Conservation (phyloP, 441 rosid species). For the Eruca vesicaria region DNA sequence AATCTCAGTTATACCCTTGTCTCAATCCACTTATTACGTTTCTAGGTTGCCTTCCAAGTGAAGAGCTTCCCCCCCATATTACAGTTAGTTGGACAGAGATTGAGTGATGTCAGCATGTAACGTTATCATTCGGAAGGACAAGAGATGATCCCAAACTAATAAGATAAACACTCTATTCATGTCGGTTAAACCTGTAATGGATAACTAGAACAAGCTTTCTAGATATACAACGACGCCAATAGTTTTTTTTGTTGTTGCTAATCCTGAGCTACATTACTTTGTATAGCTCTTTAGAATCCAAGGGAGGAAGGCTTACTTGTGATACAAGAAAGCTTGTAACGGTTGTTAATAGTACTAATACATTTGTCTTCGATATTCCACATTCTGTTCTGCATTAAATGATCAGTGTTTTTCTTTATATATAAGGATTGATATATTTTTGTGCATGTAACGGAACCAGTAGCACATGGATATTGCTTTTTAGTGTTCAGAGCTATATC, state of each 20-base stretch:
- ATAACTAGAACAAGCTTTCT: not conserved
- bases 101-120: not conserved
- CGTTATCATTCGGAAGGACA: not conserved
- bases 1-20: not conserved
- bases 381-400: not conserved
- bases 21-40: not conserved
- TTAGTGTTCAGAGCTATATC: not conserved
- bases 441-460: not conserved
- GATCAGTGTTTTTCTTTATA: not conserved
- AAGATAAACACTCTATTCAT: not conserved
- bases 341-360: too few relatives aligned
- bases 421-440: not conserved
- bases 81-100: not conserved
- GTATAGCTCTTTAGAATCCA: not conserved
- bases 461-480: not conserved
- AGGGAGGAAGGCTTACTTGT: not conserved
- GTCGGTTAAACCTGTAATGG: not conserved
- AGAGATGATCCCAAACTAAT: not conserved
- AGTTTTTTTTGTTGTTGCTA: too few relatives aligned
- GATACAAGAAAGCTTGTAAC: not conserved
- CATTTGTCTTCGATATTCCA: not conserved
- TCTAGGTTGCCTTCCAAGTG: not conserved
- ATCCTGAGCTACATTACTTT: too few relatives aligned
- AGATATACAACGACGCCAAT: too few relatives aligned
- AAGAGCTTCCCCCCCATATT: not conserved